Base-by-base conservation (phyloP, 176 grass and related monocot species). In the Echinochloa phyllopogon region DNA sequence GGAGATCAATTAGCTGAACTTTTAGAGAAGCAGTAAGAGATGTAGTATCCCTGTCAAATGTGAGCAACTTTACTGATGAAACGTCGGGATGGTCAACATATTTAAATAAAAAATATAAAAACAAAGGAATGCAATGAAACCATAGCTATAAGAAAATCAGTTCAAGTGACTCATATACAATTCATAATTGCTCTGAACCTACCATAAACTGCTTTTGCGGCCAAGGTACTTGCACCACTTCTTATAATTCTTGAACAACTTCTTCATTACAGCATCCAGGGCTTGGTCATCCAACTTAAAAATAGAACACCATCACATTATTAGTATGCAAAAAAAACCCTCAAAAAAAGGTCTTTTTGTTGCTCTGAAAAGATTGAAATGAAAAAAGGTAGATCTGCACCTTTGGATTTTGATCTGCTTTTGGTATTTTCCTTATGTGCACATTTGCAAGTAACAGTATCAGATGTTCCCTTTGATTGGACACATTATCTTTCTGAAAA, bases 401-500 rank as follows among this genome's bases (percentile, higher is more conserved):
- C 93, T 94, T 98, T 45, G 93, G 84, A 79, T 95, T 91, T 79
- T 86, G 91, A 41, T 95, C 96, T 65, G 87, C 72, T 89, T 94
- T 98, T 20, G 78, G 74, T 50, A 83, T 59, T 79, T 92, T 86
- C 56, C 91, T 94, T 94, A 94, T 92, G 79, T 99, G 96, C 10
- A 94, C 86, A 90, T 95, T 99, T 83, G 96, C 96, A 60, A 99
- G 91, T 62, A 96, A 87, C 40, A 99, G 57, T 92, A 99, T 91
- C 47, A 99, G 64, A 83, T 99, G 93, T 87, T 99, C 96, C 82
- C 96, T 92, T 87, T 99, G 96, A 86, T 99, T 99, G 74, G 96
- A 88, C 4, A 99, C 93, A 62, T 91, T 99, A 69, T 99, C 89
- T 81, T 92, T 95, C 96, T 99, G 91, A 79, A 89, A 82, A 12